Evolutionary conservation across 495 filamentous ascomycete species (phyloP), one percentile per base, ranked within the genome.

Genomic region (Tricharina praecox): DNA sequence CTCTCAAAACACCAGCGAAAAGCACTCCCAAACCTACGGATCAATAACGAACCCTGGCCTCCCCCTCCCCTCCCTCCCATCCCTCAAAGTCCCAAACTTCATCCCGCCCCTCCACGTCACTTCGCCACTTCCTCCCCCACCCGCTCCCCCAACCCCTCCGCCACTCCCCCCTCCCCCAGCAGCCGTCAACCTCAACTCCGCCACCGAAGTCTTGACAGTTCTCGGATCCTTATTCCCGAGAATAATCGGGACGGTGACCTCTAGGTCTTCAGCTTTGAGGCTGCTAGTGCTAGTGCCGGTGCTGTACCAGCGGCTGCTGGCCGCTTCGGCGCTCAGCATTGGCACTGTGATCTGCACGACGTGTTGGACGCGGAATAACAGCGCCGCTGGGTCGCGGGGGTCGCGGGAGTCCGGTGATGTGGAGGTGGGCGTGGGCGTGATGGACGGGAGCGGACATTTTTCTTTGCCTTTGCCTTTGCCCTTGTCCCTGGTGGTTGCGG

Each of bases 61-160:
- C 28, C 47, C 30, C 49, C 50, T 42, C 15, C 52, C 50, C 43
- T 60, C 58, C 23, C 50, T 42, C 15, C 52, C 50, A 36, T 60
- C 58, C 23, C 59, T 53, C 45, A 61, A 21, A 3, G 56, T 60
- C 42, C 50, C 40, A 44, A 60, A 60, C 21, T 50, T 52, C 37
- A 57, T 52, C 5, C 57, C 57, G 18, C 53, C 46, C 41, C 30
- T 60, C 57, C 57, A 60, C n/a, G 21, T 47, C 2, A 41, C 7
- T 1, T 9, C 26, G 32, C 32, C 49, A 41, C 15, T 54, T 2
- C 34, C n/a, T 4, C 18, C 21, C 19, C 13, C 37, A 18, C 33
- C 36, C 26, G 39, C 8, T 8, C 28, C 41, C 3, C 36, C 41
- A n/a, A 33, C 16, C 33, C 32, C 50, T 11, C n/a, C n/a, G n/a